Percentiles rank a stretch among this genome's conserved stretches.
Evolutionary conservation across 345 rosid species (phyloP).

Genomic region (Hibiscus trionum): DNA sequence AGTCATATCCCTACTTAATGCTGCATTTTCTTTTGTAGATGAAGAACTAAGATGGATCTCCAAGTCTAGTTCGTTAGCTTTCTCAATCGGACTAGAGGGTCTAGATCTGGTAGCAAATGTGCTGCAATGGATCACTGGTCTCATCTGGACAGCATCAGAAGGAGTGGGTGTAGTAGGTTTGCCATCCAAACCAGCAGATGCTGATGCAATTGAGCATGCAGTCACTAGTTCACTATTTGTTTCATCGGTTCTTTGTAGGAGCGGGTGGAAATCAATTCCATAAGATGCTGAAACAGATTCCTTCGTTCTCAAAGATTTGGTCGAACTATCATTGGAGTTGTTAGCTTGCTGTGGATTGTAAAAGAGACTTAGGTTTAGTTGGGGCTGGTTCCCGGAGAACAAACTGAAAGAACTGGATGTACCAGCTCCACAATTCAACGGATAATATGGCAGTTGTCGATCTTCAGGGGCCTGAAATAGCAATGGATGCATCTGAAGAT

Average conservation of each 20-base stretch:
- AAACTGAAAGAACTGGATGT: slow-evolving; percentile 56
- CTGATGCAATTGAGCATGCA: slow-evolving; percentile 23
- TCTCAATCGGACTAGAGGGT: slow-evolving; percentile 30
- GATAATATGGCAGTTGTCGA: slow-evolving; percentile 48
- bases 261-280: slow-evolving; percentile 81
- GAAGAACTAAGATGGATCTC: slow-evolving; percentile 68
- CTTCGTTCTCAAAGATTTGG: slow-evolving; percentile 30
- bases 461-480: slow-evolving; percentile 63
- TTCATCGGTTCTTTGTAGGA: slow-evolving; percentile 57
- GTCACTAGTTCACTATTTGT: slow-evolving; percentile 22
- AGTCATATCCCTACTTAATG: slow-evolving; percentile 25
- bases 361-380: slow-evolving; percentile 69
- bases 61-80: slow-evolving; percentile 48
- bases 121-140: slow-evolving; percentile 22
- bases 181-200: slow-evolving; percentile 26
- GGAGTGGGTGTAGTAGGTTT: slow-evolving; percentile 30
- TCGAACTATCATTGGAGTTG: slow-evolving; percentile 27
- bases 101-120: slow-evolving; percentile 19
- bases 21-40: slow-evolving; percentile 32
- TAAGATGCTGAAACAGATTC: slow-evolving; percentile 35
- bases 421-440: slow-evolving; percentile 29
- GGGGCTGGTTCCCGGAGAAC: slow-evolving; percentile 71
- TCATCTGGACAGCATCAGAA: slow-evolving; percentile 27
- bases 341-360: slow-evolving; percentile 48
- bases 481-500: slow-evolving; percentile 87